phyloP scores from a whole-genome alignment of 2,329 filamentous ascomycete genomes.

The Metarhizium album region DNA sequence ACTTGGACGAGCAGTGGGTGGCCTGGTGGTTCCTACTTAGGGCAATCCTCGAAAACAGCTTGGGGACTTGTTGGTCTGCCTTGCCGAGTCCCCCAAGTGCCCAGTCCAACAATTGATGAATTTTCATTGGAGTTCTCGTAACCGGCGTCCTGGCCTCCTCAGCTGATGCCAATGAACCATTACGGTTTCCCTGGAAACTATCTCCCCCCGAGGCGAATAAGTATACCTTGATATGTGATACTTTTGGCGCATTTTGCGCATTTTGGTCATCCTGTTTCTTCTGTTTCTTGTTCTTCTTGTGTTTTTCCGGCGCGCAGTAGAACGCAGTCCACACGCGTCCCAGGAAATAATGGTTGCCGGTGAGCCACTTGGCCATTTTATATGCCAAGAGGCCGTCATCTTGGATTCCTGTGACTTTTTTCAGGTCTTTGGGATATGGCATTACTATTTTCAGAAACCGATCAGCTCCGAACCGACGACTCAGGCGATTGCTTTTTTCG shows the following conservation, averaged over 20 bases:
- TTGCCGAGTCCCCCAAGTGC: slow-evolving; percentile 37
- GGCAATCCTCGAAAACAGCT: slow-evolving; percentile 47
- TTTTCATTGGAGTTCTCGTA: slow-evolving; percentile 23
- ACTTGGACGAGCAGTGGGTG: not conserved
- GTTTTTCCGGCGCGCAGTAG: slow-evolving; percentile 24
- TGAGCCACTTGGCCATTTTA: slow-evolving; percentile 20
- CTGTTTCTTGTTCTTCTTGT: too few relatives aligned
- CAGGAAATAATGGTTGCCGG: slow-evolving; percentile 28
- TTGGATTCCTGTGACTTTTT: slow-evolving; percentile 19
- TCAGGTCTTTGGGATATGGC: slow-evolving; percentile 28
- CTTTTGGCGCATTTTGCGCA: slow-evolving; percentile 20
- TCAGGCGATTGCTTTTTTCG: slow-evolving; percentile 39
- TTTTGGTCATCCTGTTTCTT: slow-evolving; percentile 27
- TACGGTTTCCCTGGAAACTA: slow-evolving; percentile 21
- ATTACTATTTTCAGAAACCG: slow-evolving; percentile 46
- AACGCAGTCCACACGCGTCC: slow-evolving; percentile 39
- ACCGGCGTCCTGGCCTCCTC: slow-evolving; percentile 13
- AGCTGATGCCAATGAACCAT: slow-evolving; percentile 11
- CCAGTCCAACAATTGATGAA: slow-evolving; percentile 38
- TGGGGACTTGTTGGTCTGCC: slow-evolving; percentile 34
- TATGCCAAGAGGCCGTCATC: slow-evolving; percentile 19
- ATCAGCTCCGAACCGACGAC: slow-evolving; percentile 45
- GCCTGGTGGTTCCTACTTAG: slow-evolving; percentile 30
- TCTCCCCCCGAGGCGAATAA: slow-evolving; percentile 45
- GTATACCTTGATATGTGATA: slow-evolving; percentile 25